Evolutionary conservation across 768 basidiomycete genomes (phyloP).

Genomic region (Rhizopogon vulgaris): DNA sequence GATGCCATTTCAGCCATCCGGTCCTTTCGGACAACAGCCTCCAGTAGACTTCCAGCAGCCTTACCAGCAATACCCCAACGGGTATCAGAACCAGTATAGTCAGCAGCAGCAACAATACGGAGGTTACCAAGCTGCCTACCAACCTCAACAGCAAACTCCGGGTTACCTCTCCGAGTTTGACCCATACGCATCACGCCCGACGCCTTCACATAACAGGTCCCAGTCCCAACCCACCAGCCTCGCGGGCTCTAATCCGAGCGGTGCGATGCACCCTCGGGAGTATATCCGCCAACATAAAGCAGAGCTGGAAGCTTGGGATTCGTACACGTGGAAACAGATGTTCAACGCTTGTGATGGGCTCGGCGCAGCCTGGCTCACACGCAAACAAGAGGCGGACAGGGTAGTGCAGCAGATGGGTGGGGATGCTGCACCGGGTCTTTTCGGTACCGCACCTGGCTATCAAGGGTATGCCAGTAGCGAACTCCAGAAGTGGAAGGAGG

Average conservation of each 20-base stretch:
- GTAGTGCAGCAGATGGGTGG: constrained; percentile 41
- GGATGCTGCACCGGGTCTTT: constrained; percentile 25
- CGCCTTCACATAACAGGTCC: constrained; percentile 7
- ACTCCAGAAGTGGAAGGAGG: constrained; percentile 50
- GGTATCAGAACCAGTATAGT: constrained; percentile 19
- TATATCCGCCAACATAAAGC: constrained; percentile 59
- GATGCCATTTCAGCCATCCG: constrained; percentile 41
- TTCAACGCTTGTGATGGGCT: constrained; percentile 56
- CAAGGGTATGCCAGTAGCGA: constrained; percentile 41
- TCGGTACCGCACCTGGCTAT: constrained; percentile 27
- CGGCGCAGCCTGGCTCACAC: constrained; percentile 56
- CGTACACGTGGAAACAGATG: constrained; percentile 66
- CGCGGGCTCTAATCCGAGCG: constrained; percentile 19
- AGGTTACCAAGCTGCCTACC: constrained; percentile 22
- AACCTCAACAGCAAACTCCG: constrained; percentile 14
- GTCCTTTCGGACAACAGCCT: constrained; percentile 52
- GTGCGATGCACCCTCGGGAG: constrained; percentile 56
- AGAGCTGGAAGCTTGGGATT: constrained; percentile 68
- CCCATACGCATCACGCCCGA: constrained; percentile 26
- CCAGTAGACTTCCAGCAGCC: constrained; percentile 6
- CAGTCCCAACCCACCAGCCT: neutral
- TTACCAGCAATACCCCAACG: constrained; percentile 16
- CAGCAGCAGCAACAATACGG: constrained; percentile 18
- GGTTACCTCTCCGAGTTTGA: constrained; percentile 35
- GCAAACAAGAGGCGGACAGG: constrained; percentile 50